Evolutionary conservation across 2,329 filamentous ascomycete genomes (phyloP).

Genomic region (Xylaria multiplex): DNA sequence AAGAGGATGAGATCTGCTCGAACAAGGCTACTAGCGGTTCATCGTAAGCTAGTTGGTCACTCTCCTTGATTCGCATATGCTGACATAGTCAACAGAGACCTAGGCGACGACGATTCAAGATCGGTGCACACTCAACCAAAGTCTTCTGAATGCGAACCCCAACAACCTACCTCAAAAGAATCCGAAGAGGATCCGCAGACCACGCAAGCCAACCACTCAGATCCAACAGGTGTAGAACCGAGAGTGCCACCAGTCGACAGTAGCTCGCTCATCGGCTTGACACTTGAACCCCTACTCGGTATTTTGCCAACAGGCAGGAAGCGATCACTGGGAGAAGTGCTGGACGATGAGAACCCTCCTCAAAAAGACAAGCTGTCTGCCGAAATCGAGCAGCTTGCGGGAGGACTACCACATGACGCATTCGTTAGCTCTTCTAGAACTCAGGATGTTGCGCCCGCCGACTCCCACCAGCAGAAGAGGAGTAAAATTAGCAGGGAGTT

Average conservation of each 20-base stretch:
- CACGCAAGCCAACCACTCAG: constrained; percentile 15
- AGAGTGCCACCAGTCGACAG: constrained; percentile 18
- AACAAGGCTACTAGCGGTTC: constrained; percentile 33
- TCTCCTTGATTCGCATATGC: constrained; percentile 4
- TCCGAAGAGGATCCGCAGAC: constrained; percentile 26
- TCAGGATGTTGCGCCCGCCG: neutral
- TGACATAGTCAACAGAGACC: constrained; percentile 26
- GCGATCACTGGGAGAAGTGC: constrained; percentile 40
- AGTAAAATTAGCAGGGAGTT: constrained; percentile 2
- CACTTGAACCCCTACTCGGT: constrained; percentile 35
- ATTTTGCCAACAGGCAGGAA: constrained; percentile 41
- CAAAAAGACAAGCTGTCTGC: constrained; percentile 46
- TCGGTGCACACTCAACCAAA: constrained; percentile 2
- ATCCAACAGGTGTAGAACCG: constrained; percentile 7
- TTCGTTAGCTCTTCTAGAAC: constrained; percentile 6
- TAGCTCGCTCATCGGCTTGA: constrained; percentile 39
- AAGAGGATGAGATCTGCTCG: constrained; percentile 30
- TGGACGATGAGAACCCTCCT: constrained; percentile 41
- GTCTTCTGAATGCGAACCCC: constrained; percentile 27
- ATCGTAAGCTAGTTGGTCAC: constrained; percentile 18
- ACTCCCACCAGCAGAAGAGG: constrained; percentile 22
- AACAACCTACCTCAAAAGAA: constrained; percentile 26
- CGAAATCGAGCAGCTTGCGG: constrained; percentile 44
- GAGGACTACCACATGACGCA: neutral
- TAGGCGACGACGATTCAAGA: constrained; percentile 16